A percentile compares a stretch with the other conserved stretches of the same genome.
Evolutionary conservation across 139 green algal species (phyloP).

Genomic region (Haematococcus lacustris): DNA sequence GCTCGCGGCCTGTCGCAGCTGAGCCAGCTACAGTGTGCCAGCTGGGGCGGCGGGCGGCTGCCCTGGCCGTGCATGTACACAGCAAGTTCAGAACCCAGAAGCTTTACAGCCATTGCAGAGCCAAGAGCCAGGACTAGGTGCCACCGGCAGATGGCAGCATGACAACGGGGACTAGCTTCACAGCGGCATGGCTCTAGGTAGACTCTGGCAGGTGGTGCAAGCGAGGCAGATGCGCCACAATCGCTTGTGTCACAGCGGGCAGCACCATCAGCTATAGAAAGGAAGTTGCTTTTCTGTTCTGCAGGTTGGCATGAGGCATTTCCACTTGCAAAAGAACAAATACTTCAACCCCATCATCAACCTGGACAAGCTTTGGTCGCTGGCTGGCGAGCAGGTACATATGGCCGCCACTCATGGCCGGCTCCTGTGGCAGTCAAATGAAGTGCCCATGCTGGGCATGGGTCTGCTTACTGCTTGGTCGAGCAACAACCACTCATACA

Average conservation of each 20-base stretch:
- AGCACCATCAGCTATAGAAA: too few species aligned
- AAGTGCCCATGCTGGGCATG: too few species aligned
- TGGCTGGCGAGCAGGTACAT: constrained; percentile 80
- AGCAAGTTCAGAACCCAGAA: background rate
- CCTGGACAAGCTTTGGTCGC: constrained; percentile 94
- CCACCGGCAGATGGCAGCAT: too few species aligned
- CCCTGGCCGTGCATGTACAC: background rate
- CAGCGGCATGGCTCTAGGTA: background rate
- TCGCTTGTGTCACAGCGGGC: background rate
- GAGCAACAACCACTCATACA: too few species aligned
- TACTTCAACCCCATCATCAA: constrained; percentile 96
- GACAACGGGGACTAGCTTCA: background rate
- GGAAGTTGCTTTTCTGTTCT: background rate
- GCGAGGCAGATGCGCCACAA: background rate
- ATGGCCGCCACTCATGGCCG: background rate
- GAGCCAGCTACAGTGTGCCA: background rate
- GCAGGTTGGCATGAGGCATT: constrained; percentile 97
- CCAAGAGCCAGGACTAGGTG: background rate
- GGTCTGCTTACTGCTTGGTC: too few species aligned
- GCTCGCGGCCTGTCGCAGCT: background rate
- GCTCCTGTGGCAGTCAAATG: background rate
- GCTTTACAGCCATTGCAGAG: background rate
- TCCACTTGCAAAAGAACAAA: constrained; percentile 92
- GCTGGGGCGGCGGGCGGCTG: background rate
- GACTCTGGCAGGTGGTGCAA: background rate